Conservation (phyloP, 2,329 filamentous ascomycete species). For the Colletotrichum cuscutae region DNA sequence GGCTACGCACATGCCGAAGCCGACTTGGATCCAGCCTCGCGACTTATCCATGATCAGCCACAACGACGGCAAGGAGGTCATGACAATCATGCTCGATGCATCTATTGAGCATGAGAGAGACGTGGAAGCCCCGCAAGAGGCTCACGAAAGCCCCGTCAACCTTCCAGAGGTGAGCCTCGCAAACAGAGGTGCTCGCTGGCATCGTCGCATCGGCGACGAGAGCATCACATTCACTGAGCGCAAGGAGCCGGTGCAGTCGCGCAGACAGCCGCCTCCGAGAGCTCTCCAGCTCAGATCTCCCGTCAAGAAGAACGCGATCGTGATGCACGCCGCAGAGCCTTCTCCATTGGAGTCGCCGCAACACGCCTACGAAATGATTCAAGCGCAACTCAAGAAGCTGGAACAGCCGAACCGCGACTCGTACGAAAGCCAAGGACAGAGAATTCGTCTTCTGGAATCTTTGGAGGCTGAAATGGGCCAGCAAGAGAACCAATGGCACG, state of each 20-base stretch:
- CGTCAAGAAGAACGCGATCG: conserved; percentile 51
- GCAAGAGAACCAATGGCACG: conserved; percentile 69
- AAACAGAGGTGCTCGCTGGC: conserved; percentile 51
- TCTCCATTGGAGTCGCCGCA: conserved; percentile 65
- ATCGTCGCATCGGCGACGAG: conserved; percentile 67
- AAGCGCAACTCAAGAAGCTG: conserved; percentile 61
- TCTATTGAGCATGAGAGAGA: conserved; percentile 38
- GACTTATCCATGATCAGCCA: conserved; percentile 33
- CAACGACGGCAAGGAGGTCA: conserved; percentile 47
- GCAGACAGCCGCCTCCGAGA: conserved; percentile 66
- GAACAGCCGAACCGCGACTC: conserved; percentile 52
- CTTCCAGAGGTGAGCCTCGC: conserved; percentile 34
- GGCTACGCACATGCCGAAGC: conserved; percentile 51
- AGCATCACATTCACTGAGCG: conserved; percentile 69
- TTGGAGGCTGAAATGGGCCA: conserved; percentile 71
- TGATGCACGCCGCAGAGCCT: conserved; percentile 59
- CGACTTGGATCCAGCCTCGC: conserved; percentile 51
- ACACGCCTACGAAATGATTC: conserved; percentile 59
- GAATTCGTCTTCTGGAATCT: conserved; percentile 64
- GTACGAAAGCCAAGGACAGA: conserved; percentile 51
- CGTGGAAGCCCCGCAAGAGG: conserved; percentile 33
- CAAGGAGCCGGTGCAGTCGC: conserved; percentile 53
- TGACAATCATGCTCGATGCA: conserved; percentile 58
- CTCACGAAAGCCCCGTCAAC: conserved; percentile 41
- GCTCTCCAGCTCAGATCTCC: conserved; percentile 61